Evolutionary conservation across 768 basidiomycete genomes (phyloP), one percentile per base, ranked within the genome.

Genomic region (Rhodotorula diobovata): DNA sequence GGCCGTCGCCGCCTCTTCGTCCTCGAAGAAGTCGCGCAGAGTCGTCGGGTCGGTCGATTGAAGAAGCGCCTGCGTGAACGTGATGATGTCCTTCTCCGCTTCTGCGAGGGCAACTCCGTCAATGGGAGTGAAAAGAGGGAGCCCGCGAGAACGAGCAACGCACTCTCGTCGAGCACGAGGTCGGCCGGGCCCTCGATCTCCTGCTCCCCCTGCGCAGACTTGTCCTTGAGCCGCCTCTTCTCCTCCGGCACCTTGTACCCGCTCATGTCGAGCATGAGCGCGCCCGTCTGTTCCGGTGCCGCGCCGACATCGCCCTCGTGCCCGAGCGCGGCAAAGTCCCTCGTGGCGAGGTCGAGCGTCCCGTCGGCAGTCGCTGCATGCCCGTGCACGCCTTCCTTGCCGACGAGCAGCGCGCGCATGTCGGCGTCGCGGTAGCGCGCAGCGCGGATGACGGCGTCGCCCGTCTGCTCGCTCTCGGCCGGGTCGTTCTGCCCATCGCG

Each of bases 231-330:
- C 21, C 61, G 55, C 34, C 70, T 59, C 45, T 72, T 61, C 59
- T 71, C 82, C 30, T 78, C 71, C 1, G 51, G 51, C 0, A 85
- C 82, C 79, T 91, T 89, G 79, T 95, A 95, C 1, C 92, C 93
- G 63, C 87, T 86, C 77, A 87, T 86, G 76, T 96, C 93, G 43
- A 94, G 83, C 25, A 90, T 88, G 59, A 93, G 83, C 73, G 88
- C 69, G 14, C 73, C 73, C 34, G 55, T 59, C 37, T 68, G 48
- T 39, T 71, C 73, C 3, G 70, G 69, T 11, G 69, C 57, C n/a
- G 62, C 61, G 41, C 39, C 61, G 25, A 60, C 30, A 23, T 67
- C 55, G 16, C 55, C 55, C 20, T 56, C 66, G 37, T 66, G 59
- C 4, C 37, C 69, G 4, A 45, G 28, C n/a, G 63, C 43, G 14